Evolutionary conservation across 805 yeast genomes (phyloP), one percentile per base, ranked within the genome.

Genomic region (Aciculoconidium aculeatum): DNA sequence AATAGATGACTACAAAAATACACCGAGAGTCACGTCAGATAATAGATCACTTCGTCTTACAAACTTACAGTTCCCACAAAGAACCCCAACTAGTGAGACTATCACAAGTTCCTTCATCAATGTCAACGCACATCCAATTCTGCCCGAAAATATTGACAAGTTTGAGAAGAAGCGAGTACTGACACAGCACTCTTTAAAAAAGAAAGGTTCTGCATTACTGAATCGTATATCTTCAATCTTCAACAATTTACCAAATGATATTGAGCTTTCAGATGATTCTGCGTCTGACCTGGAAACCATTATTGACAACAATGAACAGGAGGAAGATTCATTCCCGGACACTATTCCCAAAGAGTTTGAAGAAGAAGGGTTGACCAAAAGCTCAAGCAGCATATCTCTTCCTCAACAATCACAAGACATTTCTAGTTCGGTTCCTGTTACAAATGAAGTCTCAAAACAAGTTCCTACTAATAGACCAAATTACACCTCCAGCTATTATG

Each of bases 171-270:
- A 17, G 8, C 5, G n/a, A 11, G 17, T 22, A 21, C 8, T 7
- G n/a, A 17, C 12, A n/a, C 27, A 28, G n/a, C 21, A 17, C 4
- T 16, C 23, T 2, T 18, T 18, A 12, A 23, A 28, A 15, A 27
- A 28, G 14, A 25, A 25, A 11, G 34, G 34, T 7, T 31, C 30
- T 4, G 33, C 34, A n/a, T 17, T 31, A 8, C 34, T 22, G 37
- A 55, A 44, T 35, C 42, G 54, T 18, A 60, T 61, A 8, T 47
- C 66, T 2, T 50, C 66, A 5, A 57, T 63, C 4, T 65, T 65
- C 44, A 65, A 60, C 35, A 65, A 65, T 24, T 43, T 65, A n/a
- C 71, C 71, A 9, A 65, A 65, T 39, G 71, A 65, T 45, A 61
- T 65, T 30, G 70, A 65, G 34, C 41, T 65, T 5, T 61, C 68